Evolutionary conservation across 768 basidiomycete species (phyloP), one percentile per base, ranked within the genome.

Genomic region (Leccinum disarticulatum): DNA sequence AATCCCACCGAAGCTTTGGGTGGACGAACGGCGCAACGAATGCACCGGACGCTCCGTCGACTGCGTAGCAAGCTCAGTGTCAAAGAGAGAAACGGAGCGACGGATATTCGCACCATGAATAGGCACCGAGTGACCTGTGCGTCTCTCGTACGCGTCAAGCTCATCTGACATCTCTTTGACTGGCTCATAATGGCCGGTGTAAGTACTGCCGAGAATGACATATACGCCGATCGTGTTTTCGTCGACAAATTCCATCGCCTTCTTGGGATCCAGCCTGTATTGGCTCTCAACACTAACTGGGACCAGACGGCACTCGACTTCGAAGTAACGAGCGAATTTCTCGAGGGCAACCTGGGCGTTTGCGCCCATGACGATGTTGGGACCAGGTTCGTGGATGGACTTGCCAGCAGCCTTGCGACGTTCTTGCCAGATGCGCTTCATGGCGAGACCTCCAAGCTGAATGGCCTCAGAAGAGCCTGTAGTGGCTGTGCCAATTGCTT

Each of bases 161-260:
- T 91, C 79, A 46, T 87, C 85, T 1, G 88, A 79, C 86, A 97
- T 91, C 70, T 88, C 90, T 70, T 90, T 83, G 33, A 97, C 94
- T 13, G 88, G 86, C 66, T 96, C 95, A 66, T 80, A 85, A 64
- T 78, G 78, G n/a, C 80, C 83, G 6, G 83, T 84, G 63, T 79
- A 81, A 27, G 80, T 82, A 80, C 87, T 78, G 33, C 79, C 81
- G 27, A 84, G 76, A 59, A 83, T 83, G 58, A 84, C 83, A 61
- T 85, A 88, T 55, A 89, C 75, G 51, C 87, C 87, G 59, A 89
- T 88, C 1, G 85, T 86, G 62, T 88, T 88, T 75, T 88, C 87
- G 65, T 89, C 88, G 15, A 88, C 79, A 54, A 77, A 82, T 47
- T 87, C 75, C 77, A 88, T 83, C 0, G 84, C 85, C 52, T 78